A percentile compares a stretch with the other conserved stretches of the same genome.
phyloP scores from a whole-genome alignment of 2,329 filamentous ascomycete species.

The Botrytis byssoidea region DNA sequence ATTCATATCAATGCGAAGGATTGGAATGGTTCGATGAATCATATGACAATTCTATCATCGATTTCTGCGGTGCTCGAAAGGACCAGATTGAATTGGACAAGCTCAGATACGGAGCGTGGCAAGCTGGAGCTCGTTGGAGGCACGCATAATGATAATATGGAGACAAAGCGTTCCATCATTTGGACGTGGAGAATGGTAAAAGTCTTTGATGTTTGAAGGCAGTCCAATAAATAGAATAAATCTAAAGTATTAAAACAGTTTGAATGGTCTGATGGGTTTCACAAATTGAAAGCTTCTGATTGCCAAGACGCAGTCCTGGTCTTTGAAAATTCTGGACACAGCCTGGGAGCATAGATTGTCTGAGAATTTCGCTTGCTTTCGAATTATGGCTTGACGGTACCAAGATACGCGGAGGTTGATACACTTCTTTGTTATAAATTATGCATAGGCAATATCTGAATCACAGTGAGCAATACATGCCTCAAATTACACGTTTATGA shows the following conservation, averaged over 20 bases:
- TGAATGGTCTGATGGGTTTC: not conserved
- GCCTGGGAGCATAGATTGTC: not conserved
- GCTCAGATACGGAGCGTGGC: not conserved
- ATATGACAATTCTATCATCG: conserved; percentile 3
- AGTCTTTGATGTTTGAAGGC: not conserved
- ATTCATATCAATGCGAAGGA: not conserved
- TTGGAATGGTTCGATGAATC: not conserved
- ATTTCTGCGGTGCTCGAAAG: not conserved
- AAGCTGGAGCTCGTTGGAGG: conserved; percentile 10
- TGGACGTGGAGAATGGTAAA: not conserved
- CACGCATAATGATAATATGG: not conserved
- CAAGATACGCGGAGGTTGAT: not conserved
- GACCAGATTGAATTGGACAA: not conserved
- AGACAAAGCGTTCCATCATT: not conserved
- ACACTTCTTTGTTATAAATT: not conserved
- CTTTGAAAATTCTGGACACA: not conserved
- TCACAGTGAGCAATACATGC: not conserved
- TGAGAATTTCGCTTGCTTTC: not conserved
- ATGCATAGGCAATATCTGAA: not conserved
- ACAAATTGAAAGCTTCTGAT: not conserved
- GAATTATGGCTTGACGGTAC: not conserved
- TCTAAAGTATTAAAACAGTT: not conserved
- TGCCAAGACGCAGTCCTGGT: not conserved
- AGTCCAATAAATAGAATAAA: not conserved
- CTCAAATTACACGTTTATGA: not conserved